Evolutionary conservation across 2,329 filamentous ascomycete species (phyloP).

Genomic region (Fusarium sp.): DNA sequence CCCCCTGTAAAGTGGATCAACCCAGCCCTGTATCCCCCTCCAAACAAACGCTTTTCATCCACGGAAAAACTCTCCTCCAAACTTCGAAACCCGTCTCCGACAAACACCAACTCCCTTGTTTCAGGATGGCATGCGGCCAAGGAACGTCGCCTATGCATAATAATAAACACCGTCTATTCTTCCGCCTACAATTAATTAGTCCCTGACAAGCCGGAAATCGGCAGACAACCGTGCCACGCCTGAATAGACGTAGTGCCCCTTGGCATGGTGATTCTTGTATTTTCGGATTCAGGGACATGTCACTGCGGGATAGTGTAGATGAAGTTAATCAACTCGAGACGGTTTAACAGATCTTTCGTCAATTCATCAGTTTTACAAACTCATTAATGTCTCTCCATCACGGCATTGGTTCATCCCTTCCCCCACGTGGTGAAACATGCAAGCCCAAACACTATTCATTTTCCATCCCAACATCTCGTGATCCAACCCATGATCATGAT

Average conservation of each 20-base stretch:
- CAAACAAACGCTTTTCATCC: constrained; percentile 29
- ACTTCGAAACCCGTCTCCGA: constrained; percentile 33
- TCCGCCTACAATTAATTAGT: constrained; percentile 1
- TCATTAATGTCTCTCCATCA: constrained; percentile 10
- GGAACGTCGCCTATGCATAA: constrained; percentile 4
- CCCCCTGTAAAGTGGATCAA: constrained; percentile 3
- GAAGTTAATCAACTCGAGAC: background rate
- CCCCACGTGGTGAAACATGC: constrained; percentile 40
- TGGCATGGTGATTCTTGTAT: background rate
- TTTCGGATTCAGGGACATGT: background rate
- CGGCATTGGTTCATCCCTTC: constrained; percentile 25
- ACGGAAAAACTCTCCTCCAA: constrained; percentile 34
- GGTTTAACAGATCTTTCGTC: constrained; percentile 12
- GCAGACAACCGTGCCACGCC: constrained; percentile 1
- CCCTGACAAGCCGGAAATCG: constrained; percentile 7
- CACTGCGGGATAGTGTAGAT: background rate
- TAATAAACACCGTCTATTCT: constrained; percentile 13
- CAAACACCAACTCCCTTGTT: constrained; percentile 26
- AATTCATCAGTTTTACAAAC: constrained; percentile 7
- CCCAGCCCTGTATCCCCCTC: background rate
- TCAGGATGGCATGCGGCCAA: constrained; percentile 27
- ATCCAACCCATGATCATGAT: constrained; percentile 35
- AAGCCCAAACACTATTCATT: constrained; percentile 22
- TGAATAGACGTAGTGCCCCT: background rate
- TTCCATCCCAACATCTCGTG: constrained; percentile 32